Base-by-base conservation (phyloP, 2,329 filamentous ascomycete species). In the Delphinella strobiligena region DNA sequence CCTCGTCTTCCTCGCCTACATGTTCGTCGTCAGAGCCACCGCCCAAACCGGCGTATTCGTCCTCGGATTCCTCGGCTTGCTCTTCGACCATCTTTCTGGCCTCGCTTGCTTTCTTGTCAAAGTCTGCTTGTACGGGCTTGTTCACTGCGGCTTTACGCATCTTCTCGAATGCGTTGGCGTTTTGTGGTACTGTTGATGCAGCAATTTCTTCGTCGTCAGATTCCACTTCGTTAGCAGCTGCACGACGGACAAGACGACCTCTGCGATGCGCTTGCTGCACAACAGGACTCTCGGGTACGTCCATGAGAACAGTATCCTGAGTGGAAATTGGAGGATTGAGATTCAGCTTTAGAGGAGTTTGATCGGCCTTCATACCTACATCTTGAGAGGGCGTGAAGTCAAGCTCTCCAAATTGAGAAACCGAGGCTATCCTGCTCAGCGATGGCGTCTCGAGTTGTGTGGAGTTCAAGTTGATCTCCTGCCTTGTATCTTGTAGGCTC, bases 41-140 rank as follows among this genome's bases (percentile, higher is more conserved):
- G 49, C 91, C 91, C 8, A 98, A 69, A 4, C 91, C 91, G 30
- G 88, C 89, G 58, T 96, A 98, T 60, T 98, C 91, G 56, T 98
- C 91, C 56, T 98, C 93, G 0, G 91, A 98, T 62, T 98, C 91
- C 52, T 94, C 85, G 45, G 91, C 89, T 56, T 93, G 87, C 49
- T 95, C 91, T 48, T 96, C 76, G 29, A 98, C 71, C 72, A 94
- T 83, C 17, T 81, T 79, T 53, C 79, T 87, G 1, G 88, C 89
- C 55, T 83, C 80, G 63, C 85, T 93, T 58, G 82, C 88, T 61
- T 86, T 88, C 60, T 81, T 84, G 62, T 94, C 74, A 51, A 87
- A 93, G 37, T 71, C 67, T 50, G 74, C 74, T 51, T 73, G 72
- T 52, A 70, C 61, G 50, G 65, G 63, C 45, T 64, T 70, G 18